These are phyloP conservation scores for Fusarium cicatricum DNA, from an alignment of 2,329 filamentous ascomycete species.

Conservation along the genomic window DNA sequence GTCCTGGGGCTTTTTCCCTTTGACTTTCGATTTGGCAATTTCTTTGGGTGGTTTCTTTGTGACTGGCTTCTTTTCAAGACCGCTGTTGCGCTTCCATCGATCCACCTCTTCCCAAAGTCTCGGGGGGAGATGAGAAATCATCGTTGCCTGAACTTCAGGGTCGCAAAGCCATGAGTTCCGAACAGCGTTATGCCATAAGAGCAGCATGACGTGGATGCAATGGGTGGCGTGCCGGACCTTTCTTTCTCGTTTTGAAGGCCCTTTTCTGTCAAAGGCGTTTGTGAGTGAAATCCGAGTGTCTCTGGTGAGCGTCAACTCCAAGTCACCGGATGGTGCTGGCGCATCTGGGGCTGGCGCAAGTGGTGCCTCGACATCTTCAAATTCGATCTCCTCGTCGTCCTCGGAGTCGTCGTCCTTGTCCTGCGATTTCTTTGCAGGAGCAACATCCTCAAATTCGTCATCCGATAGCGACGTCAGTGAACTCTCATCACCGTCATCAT, in stretches of 20 bases:
- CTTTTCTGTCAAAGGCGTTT: conserved; percentile 76
- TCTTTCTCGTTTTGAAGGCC: conserved; percentile 84
- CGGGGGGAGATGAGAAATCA: conserved; percentile 76
- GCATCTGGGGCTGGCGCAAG: conserved; percentile 59
- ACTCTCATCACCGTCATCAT: conserved; percentile 52
- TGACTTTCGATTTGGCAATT: conserved; percentile 48
- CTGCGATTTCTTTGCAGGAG: conserved; percentile 48
- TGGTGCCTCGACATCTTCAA: conserved; percentile 71
- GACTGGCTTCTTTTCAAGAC: conserved; percentile 58
- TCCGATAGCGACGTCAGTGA: conserved; percentile 65
- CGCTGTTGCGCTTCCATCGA: conserved; percentile 75
- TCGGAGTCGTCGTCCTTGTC: conserved; percentile 46
- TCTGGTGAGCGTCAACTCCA: conserved; percentile 75
- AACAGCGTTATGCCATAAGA: conserved; percentile 90
- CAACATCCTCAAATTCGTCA: conserved; percentile 60
- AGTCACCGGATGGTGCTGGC: conserved; percentile 66
- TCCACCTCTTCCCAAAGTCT: conserved; percentile 76
- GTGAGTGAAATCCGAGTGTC: conserved; percentile 67
- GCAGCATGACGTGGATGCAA: conserved; percentile 84
- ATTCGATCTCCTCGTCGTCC: conserved; percentile 59
- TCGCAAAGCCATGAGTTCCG: conserved; percentile 88
- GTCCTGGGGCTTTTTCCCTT: conserved; percentile 46
- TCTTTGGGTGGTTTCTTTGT: conserved; percentile 38
- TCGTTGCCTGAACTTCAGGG: conserved; percentile 73
- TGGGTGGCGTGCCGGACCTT: conserved; percentile 81